Conservation (phyloP, 345 rosid species). For the Leavenworthia alabamica region DNA sequence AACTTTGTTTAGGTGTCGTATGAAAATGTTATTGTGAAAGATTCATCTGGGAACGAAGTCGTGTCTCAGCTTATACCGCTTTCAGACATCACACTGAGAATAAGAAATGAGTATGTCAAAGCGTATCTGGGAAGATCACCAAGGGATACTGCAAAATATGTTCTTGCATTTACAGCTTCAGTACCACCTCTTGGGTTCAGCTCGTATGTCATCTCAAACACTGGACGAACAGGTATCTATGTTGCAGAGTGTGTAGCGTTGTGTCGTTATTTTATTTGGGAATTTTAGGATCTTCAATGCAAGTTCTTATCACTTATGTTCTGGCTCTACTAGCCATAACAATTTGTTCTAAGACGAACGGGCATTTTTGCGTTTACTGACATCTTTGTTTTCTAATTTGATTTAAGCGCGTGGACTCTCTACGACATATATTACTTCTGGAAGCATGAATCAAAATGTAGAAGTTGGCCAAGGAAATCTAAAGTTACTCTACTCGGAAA, state of each 20-base stretch:
- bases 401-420: slow-evolving; percentile 42
- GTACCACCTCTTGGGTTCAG: slow-evolving; percentile 92
- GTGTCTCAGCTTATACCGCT: slow-evolving; percentile 77
- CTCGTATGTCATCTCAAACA: slow-evolving; percentile 55
- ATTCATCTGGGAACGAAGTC: slow-evolving; percentile 60
- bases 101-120: slow-evolving; percentile 53
- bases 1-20: slow-evolving; percentile 46
- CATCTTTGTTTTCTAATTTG: slow-evolving; percentile 6
- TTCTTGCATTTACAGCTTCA: slow-evolving; percentile 81
- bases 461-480: slow-evolving; percentile 82
- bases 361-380: slow-evolving; percentile 4
- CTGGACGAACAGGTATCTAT: slow-evolving; percentile 55
- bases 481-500: slow-evolving; percentile 52
- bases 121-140: slow-evolving; percentile 67
- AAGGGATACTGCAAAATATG: slow-evolving; percentile 42
- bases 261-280: not conserved
- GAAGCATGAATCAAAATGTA: slow-evolving; percentile 36
- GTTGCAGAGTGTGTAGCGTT: slow-evolving; percentile 10
- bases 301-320: not conserved
- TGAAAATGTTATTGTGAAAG: slow-evolving; percentile 50
- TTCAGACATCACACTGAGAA: slow-evolving; percentile 42
- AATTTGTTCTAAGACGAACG: not conserved
- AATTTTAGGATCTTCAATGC: slow-evolving; percentile 7
- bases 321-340: slow-evolving; percentile 1
- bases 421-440: slow-evolving; percentile 42